A percentile compares a stretch with the other conserved stretches of the same genome.
Conservation (phyloP, 164 flowering plant genomes). For the Amborella trichopoda region DNA sequence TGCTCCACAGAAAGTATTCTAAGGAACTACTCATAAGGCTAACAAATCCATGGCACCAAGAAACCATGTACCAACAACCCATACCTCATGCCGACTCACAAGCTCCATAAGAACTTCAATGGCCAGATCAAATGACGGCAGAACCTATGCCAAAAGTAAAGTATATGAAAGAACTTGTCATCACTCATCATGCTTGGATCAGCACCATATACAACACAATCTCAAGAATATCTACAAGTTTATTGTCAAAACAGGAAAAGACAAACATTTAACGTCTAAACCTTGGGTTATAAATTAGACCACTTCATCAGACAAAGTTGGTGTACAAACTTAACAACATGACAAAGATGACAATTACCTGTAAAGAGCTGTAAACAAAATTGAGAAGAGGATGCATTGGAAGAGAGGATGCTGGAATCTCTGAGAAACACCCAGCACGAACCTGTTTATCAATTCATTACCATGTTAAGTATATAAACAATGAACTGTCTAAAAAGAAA, state of each 20-base stretch:
- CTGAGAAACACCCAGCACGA: slow-evolving; percentile 83
- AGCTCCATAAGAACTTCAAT: slow-evolving; percentile 89
- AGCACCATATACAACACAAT: too few species aligned
- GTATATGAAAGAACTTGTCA: background rate
- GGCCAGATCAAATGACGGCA: slow-evolving; percentile 73
- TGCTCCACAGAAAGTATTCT: too few species aligned
- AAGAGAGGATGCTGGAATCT: slow-evolving; percentile 49
- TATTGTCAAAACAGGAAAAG: too few species aligned
- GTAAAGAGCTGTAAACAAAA: slow-evolving; percentile 74
- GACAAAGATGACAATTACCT: slow-evolving; percentile 24
- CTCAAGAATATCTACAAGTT: too few species aligned
- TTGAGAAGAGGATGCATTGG: slow-evolving; percentile 79
- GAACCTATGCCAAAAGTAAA: slow-evolving; percentile 28
- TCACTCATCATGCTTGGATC: too few species aligned
- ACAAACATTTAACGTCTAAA: too few species aligned
- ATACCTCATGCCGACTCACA: slow-evolving; percentile 82
- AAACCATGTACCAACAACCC: slow-evolving; percentile 4
- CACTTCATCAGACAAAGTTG: too few species aligned
- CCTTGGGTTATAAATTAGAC: too few species aligned
- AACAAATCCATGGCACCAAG: background rate
- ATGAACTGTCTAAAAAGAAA: too few species aligned
- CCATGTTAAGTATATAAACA: background rate
- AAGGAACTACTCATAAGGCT: too few species aligned
- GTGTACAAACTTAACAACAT: background rate
- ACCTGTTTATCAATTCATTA: slow-evolving; percentile 27